phyloP scores from a whole-genome alignment of 768 basidiomycete genomes.

The Leccinum arenicola region DNA sequence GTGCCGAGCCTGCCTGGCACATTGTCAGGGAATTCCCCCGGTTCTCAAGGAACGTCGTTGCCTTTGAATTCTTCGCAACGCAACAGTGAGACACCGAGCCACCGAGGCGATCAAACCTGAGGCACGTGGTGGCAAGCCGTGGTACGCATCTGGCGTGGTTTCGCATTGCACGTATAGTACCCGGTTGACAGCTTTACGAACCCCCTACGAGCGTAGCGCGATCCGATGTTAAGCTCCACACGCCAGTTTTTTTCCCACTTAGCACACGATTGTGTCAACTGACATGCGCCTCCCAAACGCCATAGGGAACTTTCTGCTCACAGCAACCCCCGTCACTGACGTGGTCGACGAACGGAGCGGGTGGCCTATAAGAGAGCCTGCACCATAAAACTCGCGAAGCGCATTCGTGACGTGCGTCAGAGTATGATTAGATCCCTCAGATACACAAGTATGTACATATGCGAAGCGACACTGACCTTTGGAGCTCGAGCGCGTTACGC shows the following conservation, averaged over 20 bases:
- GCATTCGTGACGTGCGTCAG: background rate
- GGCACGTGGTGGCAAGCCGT: constrained; percentile 4
- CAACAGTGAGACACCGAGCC: background rate
- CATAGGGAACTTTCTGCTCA: background rate
- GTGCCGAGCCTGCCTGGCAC: background rate
- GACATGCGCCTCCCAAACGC: background rate
- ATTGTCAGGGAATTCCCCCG: constrained; percentile 2
- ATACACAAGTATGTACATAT: background rate
- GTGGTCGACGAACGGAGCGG: background rate
- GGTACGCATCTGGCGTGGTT: background rate
- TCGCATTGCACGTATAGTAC: background rate
- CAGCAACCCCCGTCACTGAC: background rate
- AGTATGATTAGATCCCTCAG: background rate
- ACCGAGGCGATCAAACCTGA: background rate
- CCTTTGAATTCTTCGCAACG: constrained; percentile 15
- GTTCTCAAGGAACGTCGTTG: constrained; percentile 3
- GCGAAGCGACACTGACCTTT: background rate
- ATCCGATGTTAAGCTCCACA: background rate
- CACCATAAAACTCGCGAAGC: background rate
- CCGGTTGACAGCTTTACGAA: constrained; percentile 10
- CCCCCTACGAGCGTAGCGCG: background rate
- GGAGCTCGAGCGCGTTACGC: background rate
- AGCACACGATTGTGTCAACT: background rate
- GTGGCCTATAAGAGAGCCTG: background rate
- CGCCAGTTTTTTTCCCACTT: constrained; percentile 10